A percentile compares a stretch with the other conserved stretches of the same genome.
phyloP scores from a whole-genome alignment of 176 grass and related monocot species.

The Oryza meyeriana region DNA sequence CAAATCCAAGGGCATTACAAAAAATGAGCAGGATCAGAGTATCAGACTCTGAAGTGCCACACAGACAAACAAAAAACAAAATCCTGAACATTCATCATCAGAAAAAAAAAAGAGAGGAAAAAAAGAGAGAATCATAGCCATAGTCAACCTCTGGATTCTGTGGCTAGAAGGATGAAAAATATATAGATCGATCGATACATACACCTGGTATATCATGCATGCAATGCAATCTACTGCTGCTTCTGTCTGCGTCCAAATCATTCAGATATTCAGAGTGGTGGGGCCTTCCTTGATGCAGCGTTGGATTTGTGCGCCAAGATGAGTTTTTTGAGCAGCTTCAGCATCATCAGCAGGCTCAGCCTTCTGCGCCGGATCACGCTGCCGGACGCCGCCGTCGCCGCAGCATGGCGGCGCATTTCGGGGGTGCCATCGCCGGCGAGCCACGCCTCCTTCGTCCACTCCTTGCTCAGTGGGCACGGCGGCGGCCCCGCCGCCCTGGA shows the following conservation, averaged over 20 bases:
- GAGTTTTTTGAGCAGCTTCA: constrained; percentile 86
- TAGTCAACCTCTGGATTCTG: not conserved
- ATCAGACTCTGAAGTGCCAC: not conserved
- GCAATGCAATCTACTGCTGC: not conserved
- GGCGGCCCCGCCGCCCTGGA: constrained; percentile 1
- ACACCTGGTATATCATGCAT: constrained; percentile 22
- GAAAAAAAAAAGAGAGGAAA: not conserved
- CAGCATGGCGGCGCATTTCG: not conserved
- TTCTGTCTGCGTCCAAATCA: not conserved
- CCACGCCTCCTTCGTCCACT: constrained; percentile 25
- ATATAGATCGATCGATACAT: constrained; percentile 29
- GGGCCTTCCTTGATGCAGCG: constrained; percentile 26
- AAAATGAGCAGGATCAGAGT: not conserved
- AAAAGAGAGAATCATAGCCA: not conserved
- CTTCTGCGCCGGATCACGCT: constrained; percentile 50
- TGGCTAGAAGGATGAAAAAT: not conserved
- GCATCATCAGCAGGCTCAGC: constrained; percentile 61
- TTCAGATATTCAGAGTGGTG: constrained; percentile 23
- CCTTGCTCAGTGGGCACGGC: constrained; percentile 44
- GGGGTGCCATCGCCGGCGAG: not conserved
- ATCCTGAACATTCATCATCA: constrained; percentile 14
- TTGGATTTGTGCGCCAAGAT: constrained; percentile 44
- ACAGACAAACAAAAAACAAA: not conserved
- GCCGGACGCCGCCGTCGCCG: not conserved
- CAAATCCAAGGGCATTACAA: not conserved